A percentile compares a stretch with the other conserved stretches of the same genome.
These are phyloP conservation scores for Nigrograna mackinnonii DNA, from an alignment of 2,329 filamentous ascomycete species.

Conservation along the genomic window DNA sequence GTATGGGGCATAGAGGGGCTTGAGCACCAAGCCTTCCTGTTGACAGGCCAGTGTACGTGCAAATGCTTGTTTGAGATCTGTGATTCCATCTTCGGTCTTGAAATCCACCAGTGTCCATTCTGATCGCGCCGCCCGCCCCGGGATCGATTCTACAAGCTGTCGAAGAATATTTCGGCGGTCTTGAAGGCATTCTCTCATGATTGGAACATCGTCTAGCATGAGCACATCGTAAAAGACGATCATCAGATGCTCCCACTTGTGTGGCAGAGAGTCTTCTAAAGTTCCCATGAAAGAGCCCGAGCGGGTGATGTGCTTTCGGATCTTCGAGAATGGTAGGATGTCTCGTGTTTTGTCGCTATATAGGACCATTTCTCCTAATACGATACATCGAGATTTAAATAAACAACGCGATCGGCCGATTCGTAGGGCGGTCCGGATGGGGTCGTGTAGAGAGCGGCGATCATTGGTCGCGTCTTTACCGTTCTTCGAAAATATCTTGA, in stretches of 20 bases:
- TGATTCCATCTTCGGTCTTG: slow-evolving; percentile 32
- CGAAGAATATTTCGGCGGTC: slow-evolving; percentile 65
- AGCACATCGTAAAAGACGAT: slow-evolving; percentile 66
- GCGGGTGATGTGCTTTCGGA: slow-evolving; percentile 77
- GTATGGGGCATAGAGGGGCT: slow-evolving; percentile 75
- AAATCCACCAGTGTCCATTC: slow-evolving; percentile 72
- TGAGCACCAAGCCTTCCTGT: slow-evolving; percentile 81
- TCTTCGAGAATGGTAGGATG: slow-evolving; percentile 78
- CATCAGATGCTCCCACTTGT: slow-evolving; percentile 61
- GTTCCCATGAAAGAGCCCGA: slow-evolving; percentile 72
- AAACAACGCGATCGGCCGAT: slow-evolving; percentile 63
- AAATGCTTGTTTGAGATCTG: slow-evolving; percentile 54
- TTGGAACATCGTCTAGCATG: slow-evolving; percentile 57
- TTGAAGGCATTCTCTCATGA: slow-evolving; percentile 59
- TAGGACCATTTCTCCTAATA: slow-evolving; percentile 83
- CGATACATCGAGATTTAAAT: slow-evolving; percentile 69
- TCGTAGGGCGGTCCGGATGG: slow-evolving; percentile 66
- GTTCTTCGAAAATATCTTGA: slow-evolving; percentile 90
- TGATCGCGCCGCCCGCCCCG: slow-evolving; percentile 69
- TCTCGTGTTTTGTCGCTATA: slow-evolving; percentile 69
- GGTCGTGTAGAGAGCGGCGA: slow-evolving; percentile 62
- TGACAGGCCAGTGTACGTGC: slow-evolving; percentile 66
- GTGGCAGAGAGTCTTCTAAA: slow-evolving; percentile 66
- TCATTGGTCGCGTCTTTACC: slow-evolving; percentile 86
- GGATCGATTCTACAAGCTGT: slow-evolving; percentile 56